Base-by-base conservation (phyloP, 2,329 filamentous ascomycete genomes). In the Stemphylium vesicarium region DNA sequence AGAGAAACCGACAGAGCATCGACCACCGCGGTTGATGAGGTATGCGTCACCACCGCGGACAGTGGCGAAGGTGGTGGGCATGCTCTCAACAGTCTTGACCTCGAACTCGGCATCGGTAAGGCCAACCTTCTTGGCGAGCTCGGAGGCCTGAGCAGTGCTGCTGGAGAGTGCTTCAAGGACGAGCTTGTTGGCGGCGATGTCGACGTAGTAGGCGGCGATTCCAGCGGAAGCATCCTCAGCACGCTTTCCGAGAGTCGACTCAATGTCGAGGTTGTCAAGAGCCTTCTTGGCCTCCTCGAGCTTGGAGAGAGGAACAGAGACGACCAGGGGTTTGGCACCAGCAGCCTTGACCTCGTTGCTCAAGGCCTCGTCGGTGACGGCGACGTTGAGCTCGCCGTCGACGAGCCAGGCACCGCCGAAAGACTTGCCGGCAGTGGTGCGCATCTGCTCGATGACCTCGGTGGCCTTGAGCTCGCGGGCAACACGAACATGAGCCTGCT, bases 1-100 rank as follows among this genome's bases (percentile, higher is more conserved):
- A 2, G 74, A 66, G 69, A 78, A 78, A 26, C 76, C 76, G 55
- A 78, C 57, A 52, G 76, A 78, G 75, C 76, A 78, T 3, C 76
- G 70, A 43, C 53, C 58, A 44, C 15, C 15, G 6, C 50, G 22
- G 22, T 24, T 62, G 68, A 78, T 77, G 59, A 56, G 55, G 73
- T 78, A 78, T 57, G 75, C 72, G 48, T 77, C 75, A 44, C 75
- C 76, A 39, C 76, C 76, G 24, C 56, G 59, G 60, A 77, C 59
- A 0, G 72, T 76, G 53, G 65, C 75, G 47, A 75, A 70, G 65
- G 71, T 74, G 38, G 64, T 70, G 0, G 75, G 75, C 63, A 77
- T 60, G 29, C 51, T 45, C 11, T 65, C 49, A 44, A 77, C 76
- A 31, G 65, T 74, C 9, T 42, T 49, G 45, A 78, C 71, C 65